Evolutionary conservation across 2,329 filamentous ascomycete species (phyloP).

Genomic region (Epichloe baconii): DNA sequence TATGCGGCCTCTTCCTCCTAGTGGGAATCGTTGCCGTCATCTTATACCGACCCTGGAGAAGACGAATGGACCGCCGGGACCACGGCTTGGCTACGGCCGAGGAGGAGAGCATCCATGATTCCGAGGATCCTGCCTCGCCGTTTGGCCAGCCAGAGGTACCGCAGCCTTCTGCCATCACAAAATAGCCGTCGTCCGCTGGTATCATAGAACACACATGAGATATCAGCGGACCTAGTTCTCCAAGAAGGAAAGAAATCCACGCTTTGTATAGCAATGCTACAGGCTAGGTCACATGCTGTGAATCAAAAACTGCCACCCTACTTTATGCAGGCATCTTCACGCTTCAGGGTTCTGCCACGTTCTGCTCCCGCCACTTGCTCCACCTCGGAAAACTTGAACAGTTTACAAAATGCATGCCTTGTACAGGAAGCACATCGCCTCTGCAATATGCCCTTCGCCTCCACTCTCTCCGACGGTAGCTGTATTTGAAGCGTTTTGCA

Average conservation of each 20-base stretch:
- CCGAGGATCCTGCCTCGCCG: not conserved
- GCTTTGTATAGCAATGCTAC: not conserved
- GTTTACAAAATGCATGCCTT: constrained; percentile 5
- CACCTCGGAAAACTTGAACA: not conserved
- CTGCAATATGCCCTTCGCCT: constrained; percentile 1
- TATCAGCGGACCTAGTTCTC: not conserved
- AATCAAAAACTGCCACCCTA: not conserved
- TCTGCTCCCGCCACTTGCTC: not conserved
- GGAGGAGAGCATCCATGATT: not conserved
- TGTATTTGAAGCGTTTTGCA: not conserved
- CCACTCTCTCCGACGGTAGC: constrained; percentile 7
- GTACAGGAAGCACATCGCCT: constrained; percentile 9
- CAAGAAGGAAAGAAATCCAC: not conserved
- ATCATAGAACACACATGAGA: no score
- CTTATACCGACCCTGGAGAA: constrained; percentile 68
- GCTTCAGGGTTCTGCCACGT: not conserved
- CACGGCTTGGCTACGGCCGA: constrained; percentile 6
- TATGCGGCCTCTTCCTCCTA: constrained; percentile 73
- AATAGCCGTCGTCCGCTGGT: not conserved
- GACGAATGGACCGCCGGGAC: constrained; percentile 23
- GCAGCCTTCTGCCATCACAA: not conserved
- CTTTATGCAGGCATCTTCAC: not conserved
- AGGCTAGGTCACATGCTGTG: not conserved
- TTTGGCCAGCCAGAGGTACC: not conserved
- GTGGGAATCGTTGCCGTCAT: constrained; percentile 63